Evolutionary conservation across 169 alveolate genomes (phyloP), one percentile per base, ranked within the genome.

Genomic region (Hepatocystis sp.): DNA sequence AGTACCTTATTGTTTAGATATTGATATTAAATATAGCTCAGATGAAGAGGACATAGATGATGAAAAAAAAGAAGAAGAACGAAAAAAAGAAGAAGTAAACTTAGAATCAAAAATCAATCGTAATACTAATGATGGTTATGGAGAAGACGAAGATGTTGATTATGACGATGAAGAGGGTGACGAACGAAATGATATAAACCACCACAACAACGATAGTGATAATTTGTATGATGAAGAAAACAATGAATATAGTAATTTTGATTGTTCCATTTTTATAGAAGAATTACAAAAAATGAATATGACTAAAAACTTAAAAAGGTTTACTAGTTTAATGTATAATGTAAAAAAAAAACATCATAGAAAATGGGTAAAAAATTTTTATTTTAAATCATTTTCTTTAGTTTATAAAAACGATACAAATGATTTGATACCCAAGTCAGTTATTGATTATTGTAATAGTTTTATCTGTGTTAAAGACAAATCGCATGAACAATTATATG

Each of bases 291-390:
- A 76, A 58, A 36, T 76, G 30, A 66, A 76, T 34, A 40, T 56
- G 55, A 51, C 58, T 27, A 66, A 76, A 0, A 76, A 76, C 28
- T 46, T 76, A 30, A 76, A 36, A 42, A 58, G 58, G 42, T 58
- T 76, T 51, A 76, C 88, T 23, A 76, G 58, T 42, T 76, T 76
- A 44, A 58, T 76, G 78, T 76, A 76, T 58, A 58, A 42, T 76
- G 88, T 76, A 49, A 52, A 53, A 25, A 76, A 76, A 23, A 76
- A 76, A 58, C 32, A 76, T 58, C 34, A 30, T 63, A 23, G 78
- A 76, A 76, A 76, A 49, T 76, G 88, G 88, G 19, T 19, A 11
- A 30, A 76, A 58, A 76, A 76, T 58, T 76, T 76, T 40, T 76
- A 56, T 46, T 76, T 76, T 58, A 76, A 76, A 76, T 58, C 78